These are phyloP conservation scores for Anethum foeniculum DNA, from an alignment of 140 eudicot genomes.

Conservation along the genomic window DNA sequence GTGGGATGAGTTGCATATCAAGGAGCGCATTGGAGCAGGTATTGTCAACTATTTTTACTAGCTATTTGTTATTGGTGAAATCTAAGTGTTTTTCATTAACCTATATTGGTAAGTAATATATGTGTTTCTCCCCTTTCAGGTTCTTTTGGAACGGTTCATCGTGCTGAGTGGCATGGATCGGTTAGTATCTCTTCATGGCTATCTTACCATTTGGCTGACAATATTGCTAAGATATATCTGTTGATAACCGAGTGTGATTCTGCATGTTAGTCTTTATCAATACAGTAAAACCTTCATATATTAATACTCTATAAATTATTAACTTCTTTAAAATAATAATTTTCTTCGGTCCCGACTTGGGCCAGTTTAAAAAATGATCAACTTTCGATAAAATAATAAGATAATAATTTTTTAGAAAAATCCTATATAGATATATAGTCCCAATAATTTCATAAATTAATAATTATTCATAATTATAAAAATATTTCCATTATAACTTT, in stretches of 20 bases:
- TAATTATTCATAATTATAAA: too few species aligned
- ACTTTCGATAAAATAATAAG: too few species aligned
- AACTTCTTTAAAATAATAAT: too few species aligned
- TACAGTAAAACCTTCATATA: too few species aligned
- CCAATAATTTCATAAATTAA: too few species aligned
- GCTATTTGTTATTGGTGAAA: neutral
- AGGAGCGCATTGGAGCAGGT: constrained; percentile 98
- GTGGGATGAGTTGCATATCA: constrained; percentile 91
- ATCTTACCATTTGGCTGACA: neutral
- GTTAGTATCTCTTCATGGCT: constrained; percentile 33
- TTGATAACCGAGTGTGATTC: neutral
- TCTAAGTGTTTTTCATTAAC: neutral
- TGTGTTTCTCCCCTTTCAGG: constrained; percentile 32
- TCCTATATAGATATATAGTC: too few species aligned
- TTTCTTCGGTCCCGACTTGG: too few species aligned
- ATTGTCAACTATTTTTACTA: neutral
- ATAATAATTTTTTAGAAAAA: too few species aligned
- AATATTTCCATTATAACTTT: too few species aligned
- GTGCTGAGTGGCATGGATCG: constrained; percentile 99
- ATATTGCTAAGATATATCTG: neutral
- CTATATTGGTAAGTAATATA: constrained; percentile 6
- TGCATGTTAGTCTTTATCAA: neutral
- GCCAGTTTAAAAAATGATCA: too few species aligned
- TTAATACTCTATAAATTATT: too few species aligned
- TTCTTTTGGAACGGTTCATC: constrained; percentile 96